Evolutionary conservation across 306 rosid species (phyloP), one percentile per base, ranked within the genome.

Genomic region (Clitoria ternatea): DNA sequence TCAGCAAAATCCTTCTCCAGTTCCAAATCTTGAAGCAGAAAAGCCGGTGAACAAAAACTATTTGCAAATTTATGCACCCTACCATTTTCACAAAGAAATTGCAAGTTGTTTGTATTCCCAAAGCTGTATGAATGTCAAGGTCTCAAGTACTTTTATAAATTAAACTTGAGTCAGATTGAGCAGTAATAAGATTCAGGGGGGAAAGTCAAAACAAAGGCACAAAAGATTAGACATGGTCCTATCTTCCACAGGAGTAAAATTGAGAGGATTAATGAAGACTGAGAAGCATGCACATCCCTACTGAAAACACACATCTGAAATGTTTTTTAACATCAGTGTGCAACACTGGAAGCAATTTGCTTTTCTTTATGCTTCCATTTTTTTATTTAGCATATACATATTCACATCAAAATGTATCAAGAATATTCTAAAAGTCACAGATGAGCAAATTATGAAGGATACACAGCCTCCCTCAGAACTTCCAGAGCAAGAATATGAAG

Each of bases 401-500:
- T 32, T 29, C 7, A 40, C 43, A 59, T 30, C 14, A 49, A 73
- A 64, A 74, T 44, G 36, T 26, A 2, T 43, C 66, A 60, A 52
- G 12, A 53, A 72, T 60, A 53, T 70, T 73, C 69, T 49, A n/a
- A 37, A 70, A 45, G 72, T 61, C 33, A 69, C 49, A 57, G 67
- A 56, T 35, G 32, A 74, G 50, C 62, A 79, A 70, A 20, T 68
- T 12, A 72, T 32, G 71, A 83, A 91, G 99, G 99, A 94, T 94
- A 94, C 99, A 91, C 92, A 9, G 99, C 99, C 78, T 89, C 97
- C 85, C 86, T 87, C 73, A 94, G 87, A 56, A 94, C 99, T 73
- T 86, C 96, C 75, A 94, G 83, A 62, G 96, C 81, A 70, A 90
- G 87, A 79, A 87, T 83, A 73, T 94, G 99, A 60, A 90, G 95